Evolutionary conservation across 2,329 filamentous ascomycete genomes (phyloP).

Genomic region (Cladophialophora yegresii): DNA sequence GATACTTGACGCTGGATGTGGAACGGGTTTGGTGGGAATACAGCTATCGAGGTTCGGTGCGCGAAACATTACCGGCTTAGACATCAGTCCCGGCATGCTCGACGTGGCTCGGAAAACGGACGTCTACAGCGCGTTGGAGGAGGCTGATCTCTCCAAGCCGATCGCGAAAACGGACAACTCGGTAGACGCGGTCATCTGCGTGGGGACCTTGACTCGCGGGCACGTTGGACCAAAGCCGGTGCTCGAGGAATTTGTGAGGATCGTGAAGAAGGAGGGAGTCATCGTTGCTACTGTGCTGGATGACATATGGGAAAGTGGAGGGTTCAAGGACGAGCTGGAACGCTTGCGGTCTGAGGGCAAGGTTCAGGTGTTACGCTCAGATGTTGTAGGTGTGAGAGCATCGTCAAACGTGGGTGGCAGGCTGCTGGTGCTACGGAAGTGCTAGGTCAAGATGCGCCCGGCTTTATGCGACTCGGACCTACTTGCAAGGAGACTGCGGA

Average conservation of each 20-base stretch:
- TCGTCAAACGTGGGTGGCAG: constrained; percentile 10
- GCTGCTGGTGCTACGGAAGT: constrained; percentile 25
- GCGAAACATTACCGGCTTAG: constrained; percentile 55
- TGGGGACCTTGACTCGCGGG: constrained; percentile 58
- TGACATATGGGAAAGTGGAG: constrained; percentile 53
- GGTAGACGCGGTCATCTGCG: constrained; percentile 57
- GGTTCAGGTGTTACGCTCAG: constrained; percentile 40
- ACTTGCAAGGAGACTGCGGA: background rate
- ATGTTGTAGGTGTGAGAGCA: constrained; percentile 16
- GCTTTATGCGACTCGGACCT: background rate
- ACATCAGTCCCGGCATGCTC: constrained; percentile 58
- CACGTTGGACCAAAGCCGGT: constrained; percentile 55
- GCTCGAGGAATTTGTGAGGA: constrained; percentile 54
- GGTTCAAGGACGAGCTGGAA: constrained; percentile 52
- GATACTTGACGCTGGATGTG: constrained; percentile 60
- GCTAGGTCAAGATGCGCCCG: background rate
- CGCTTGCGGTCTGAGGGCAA: constrained; percentile 38
- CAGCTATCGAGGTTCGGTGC: constrained; percentile 50
- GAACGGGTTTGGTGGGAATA: constrained; percentile 57
- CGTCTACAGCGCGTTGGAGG: constrained; percentile 50
- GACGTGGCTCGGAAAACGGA: constrained; percentile 53
- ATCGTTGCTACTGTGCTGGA: constrained; percentile 56
- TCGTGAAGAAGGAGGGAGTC: constrained; percentile 49
- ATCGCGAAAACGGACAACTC: constrained; percentile 46
- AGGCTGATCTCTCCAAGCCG: constrained; percentile 52